Evolutionary conservation across 108 stramenopile species (phyloP), one percentile per base, ranked within the genome.

Genomic region (Skeletonema tropicum): DNA sequence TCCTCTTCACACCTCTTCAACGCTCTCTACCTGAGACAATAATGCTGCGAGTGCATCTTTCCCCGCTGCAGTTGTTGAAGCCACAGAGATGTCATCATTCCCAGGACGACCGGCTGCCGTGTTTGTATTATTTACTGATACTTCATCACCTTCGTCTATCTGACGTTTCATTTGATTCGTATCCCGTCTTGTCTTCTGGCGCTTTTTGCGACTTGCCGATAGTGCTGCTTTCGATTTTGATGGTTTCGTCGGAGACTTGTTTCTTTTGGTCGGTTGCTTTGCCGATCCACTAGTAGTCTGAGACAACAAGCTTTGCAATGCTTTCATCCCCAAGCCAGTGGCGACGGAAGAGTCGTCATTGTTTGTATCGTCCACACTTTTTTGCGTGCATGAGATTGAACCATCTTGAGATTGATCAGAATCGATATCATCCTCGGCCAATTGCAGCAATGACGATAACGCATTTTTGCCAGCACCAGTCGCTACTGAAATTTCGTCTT

Each of bases 381-480:
- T 49, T 30, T 46, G 23, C 26, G 33, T 0, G 33, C 0, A 26
- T 45, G 69, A 59, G 0, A 21, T n/a, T 0, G 58, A 75, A 45
- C n/a, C 48, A 55, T 66, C 74, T 19, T 57, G 36, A 6, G 46
- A 66, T 15, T 66, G 19, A 59, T 67, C 57, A 1, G 63, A 67
- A 17, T 75, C 38, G 14, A n/a, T 11, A n/a, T 42, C 26, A 30
- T 55, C 25, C 46, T 29, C 58, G 48, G 77, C 69, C 77, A 77
- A 46, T 4, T 64, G 57, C 26, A 77, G 55, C 57, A 77, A 59
- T 23, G 57, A 21, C n/a, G 31, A 29, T 14, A 77, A 45, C 45
- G 77, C 70, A 21, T 77, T 71, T 19, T 60, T 66, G 29, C 70
- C 77, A 36, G 70, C 65, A 10, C 77, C 70, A 19, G 77, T 71